A percentile compares a stretch with the other conserved stretches of the same genome.
These are phyloP conservation scores for Didymella exigua DNA, from an alignment of 2,329 filamentous ascomycete species.

Conservation along the genomic window DNA sequence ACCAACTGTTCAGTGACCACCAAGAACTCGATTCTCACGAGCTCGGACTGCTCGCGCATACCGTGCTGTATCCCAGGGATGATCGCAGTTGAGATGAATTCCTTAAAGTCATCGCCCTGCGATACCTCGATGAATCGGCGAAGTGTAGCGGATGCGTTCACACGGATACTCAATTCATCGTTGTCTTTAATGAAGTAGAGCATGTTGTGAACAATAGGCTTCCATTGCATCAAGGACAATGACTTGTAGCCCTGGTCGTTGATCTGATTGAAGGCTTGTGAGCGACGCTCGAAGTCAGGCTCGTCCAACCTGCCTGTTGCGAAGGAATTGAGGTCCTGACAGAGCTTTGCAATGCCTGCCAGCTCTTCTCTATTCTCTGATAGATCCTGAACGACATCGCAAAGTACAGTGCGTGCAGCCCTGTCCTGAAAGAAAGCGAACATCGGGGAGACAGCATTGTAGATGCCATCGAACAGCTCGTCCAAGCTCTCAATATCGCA, in stretches of 20 bases:
- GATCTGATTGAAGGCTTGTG: slow-evolving; percentile 76
- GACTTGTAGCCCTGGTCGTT: slow-evolving; percentile 64
- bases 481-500: slow-evolving; percentile 62
- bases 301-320: slow-evolving; percentile 75
- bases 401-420: slow-evolving; percentile 74
- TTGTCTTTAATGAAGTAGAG: slow-evolving; percentile 84
- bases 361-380: slow-evolving; percentile 67
- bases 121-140: slow-evolving; percentile 73
- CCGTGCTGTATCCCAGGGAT: slow-evolving; percentile 79
- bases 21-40: slow-evolving; percentile 82
- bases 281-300: slow-evolving; percentile 82
- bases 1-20: slow-evolving; percentile 80
- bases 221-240: slow-evolving; percentile 78
- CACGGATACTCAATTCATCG: slow-evolving; percentile 84
- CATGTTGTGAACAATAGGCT: slow-evolving; percentile 85
- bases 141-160: slow-evolving; percentile 80
- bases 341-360: slow-evolving; percentile 69
- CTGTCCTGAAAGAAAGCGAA: slow-evolving; percentile 91
- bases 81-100: slow-evolving; percentile 68
- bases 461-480: slow-evolving; percentile 68
- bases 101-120: slow-evolving; percentile 58
- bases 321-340: slow-evolving; percentile 80
- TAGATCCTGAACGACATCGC: slow-evolving; percentile 73
- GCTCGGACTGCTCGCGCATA: slow-evolving; percentile 77
- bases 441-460: slow-evolving; percentile 75